A percentile compares a stretch with the other conserved stretches of the same genome.
These are phyloP conservation scores for Solanum sitiens DNA, from an alignment of 257 asterid genomes.

Conservation along the genomic window DNA sequence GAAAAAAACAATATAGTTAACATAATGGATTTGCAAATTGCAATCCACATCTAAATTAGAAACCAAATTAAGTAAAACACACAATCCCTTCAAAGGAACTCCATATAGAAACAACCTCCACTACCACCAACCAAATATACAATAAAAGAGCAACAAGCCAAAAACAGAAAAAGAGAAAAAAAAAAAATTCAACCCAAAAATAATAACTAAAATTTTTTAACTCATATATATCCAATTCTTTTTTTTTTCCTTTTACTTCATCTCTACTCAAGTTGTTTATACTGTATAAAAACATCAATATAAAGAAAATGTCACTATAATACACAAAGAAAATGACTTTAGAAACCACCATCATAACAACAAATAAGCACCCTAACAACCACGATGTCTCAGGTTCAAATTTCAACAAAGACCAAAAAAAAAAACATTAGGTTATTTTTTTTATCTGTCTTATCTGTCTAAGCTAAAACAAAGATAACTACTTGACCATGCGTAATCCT, in stretches of 20 bases:
- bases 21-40: constrained; percentile 13
- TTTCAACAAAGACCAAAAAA: background rate
- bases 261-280: constrained; percentile 37
- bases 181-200: constrained; percentile 4
- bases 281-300: constrained; percentile 4
- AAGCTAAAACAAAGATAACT: background rate
- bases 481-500: background rate
- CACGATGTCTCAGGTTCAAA: background rate
- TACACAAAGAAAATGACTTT: background rate
- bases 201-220: constrained; percentile 12
- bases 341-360: background rate
- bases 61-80: constrained; percentile 22
- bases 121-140: constrained; percentile 65
- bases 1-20: constrained; percentile 4
- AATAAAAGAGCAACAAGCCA: constrained; percentile 12
- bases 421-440: background rate
- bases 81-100: constrained; percentile 73
- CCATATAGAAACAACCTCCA: constrained; percentile 73
- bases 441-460: no score
- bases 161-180: background rate
- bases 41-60: constrained; percentile 22
- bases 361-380: fast-evolving
- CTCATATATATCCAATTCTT: constrained; percentile 18
- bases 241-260: constrained; percentile 29
- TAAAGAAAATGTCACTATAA: background rate